phyloP scores from a whole-genome alignment of 192 early-diverging fungal species.

The Gaertneriomyces semiglobifer region DNA sequence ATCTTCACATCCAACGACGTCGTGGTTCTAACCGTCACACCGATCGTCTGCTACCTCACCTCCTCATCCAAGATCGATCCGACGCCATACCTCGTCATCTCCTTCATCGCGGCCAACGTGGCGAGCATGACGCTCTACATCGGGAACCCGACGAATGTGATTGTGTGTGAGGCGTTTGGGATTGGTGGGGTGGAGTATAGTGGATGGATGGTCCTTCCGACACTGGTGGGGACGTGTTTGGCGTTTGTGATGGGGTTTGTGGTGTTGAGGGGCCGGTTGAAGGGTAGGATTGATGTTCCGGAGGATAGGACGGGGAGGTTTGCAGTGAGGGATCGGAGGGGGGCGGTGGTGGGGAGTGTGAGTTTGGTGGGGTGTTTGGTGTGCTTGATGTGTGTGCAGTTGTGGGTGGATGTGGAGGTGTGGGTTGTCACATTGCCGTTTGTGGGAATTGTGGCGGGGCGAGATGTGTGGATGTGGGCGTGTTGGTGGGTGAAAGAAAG shows the following conservation, averaged over 20 bases:
- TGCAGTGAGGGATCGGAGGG: slow-evolving; percentile 52
- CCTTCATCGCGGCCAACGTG: slow-evolving; percentile 70
- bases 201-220: slow-evolving; percentile 81
- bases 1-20: slow-evolving; percentile 78
- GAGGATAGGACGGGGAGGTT: slow-evolving; percentile 15
- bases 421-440: slow-evolving; percentile 78
- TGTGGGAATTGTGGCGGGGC: slow-evolving; percentile 56
- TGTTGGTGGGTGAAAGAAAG: no score
- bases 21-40: slow-evolving; percentile 76
- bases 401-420: slow-evolving; percentile 66
- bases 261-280: slow-evolving; percentile 40
- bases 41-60: slow-evolving; percentile 74
- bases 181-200: slow-evolving; percentile 73
- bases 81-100: slow-evolving; percentile 66
- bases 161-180: slow-evolving; percentile 72
- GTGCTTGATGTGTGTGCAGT: slow-evolving; percentile 60
- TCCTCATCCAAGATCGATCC: slow-evolving; percentile 27
- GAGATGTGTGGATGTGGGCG: slow-evolving; percentile 47
- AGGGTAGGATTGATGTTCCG: slow-evolving; percentile 4
- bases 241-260: slow-evolving; percentile 54
- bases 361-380: slow-evolving; percentile 56
- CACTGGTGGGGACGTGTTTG: slow-evolving; percentile 48
- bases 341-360: slow-evolving; percentile 64
- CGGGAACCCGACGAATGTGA: slow-evolving; percentile 86
- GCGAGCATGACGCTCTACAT: slow-evolving; percentile 79